phyloP scores from a whole-genome alignment of 1,284 basidiomycete genomes.

The Ceratobasidium sp. region DNA sequence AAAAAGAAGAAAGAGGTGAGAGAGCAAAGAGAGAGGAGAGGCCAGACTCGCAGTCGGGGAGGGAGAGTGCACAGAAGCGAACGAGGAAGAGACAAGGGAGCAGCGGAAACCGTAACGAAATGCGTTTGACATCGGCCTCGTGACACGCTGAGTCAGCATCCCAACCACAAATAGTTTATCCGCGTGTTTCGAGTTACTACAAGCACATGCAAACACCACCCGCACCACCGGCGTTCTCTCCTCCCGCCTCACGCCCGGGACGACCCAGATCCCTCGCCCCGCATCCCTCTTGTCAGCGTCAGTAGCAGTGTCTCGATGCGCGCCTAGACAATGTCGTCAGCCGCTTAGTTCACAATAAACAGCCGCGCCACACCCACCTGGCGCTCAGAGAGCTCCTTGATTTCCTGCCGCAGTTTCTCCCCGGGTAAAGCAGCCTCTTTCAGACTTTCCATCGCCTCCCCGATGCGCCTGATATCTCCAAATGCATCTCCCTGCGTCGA shows the following conservation, averaged over 20 bases:
- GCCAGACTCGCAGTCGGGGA: constrained; percentile 19
- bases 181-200: constrained; percentile 28
- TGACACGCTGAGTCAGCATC: constrained; percentile 30
- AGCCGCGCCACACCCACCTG: constrained; percentile 61
- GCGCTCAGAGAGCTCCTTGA: constrained; percentile 68
- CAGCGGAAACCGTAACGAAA: constrained; percentile 30
- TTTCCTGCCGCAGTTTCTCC: constrained; percentile 73
- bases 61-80: constrained; percentile 15
- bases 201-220: constrained; percentile 10
- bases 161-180: constrained; percentile 11
- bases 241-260: background rate
- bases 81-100: constrained; percentile 27
- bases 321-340: constrained; percentile 59
- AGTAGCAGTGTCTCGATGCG: constrained; percentile 76
- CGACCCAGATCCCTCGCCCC: constrained; percentile 53
- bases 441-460: constrained; percentile 69
- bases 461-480: constrained; percentile 63
- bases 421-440: constrained; percentile 64
- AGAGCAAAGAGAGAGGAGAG: constrained; percentile 29
- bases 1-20: constrained; percentile 40
- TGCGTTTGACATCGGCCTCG: constrained; percentile 33
- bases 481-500: constrained; percentile 52
- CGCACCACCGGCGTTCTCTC: constrained; percentile 10
- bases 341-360: constrained; percentile 3
- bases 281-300: constrained; percentile 61